phyloP scores from a whole-genome alignment of 352 stramenopile genomes.

The Pythium monospermum region DNA sequence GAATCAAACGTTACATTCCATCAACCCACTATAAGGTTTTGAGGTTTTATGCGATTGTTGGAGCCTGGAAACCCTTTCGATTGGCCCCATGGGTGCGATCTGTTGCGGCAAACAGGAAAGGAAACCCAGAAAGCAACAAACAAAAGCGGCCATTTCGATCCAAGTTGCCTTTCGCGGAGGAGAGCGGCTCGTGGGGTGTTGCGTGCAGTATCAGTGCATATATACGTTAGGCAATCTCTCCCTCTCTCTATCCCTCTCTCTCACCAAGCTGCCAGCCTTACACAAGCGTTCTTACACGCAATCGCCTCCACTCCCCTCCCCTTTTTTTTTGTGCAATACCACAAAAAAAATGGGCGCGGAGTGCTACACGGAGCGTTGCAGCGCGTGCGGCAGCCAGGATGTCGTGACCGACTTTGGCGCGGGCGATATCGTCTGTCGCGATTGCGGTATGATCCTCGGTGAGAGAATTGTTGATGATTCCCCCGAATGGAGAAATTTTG shows the following conservation, averaged over 20 bases:
- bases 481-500: conserved; percentile 83
- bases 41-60: conserved; percentile 8
- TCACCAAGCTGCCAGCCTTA: conserved; percentile 2
- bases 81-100: neutral
- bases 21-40: conserved; percentile 5
- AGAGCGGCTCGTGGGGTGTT: no score
- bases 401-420: conserved; percentile 78
- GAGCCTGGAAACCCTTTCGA: neutral
- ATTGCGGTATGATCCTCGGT: conserved; percentile 81
- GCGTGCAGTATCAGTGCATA: no score
- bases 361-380: conserved; percentile 55
- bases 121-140: no score
- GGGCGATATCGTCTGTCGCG: conserved; percentile 76
- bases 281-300: neutral
- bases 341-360: conserved; percentile 42
- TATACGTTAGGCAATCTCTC: no score
- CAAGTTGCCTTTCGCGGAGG: no score
- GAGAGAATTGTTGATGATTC: conserved; percentile 87
- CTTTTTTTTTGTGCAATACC: neutral
- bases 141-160: no score
- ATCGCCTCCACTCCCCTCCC: neutral
- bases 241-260: neutral
- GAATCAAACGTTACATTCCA: neutral
- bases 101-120: no score
- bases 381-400: conserved; percentile 64